Evolutionary conservation across 2,329 filamentous ascomycete genomes (phyloP).

Genomic region (Chalara sp.): DNA sequence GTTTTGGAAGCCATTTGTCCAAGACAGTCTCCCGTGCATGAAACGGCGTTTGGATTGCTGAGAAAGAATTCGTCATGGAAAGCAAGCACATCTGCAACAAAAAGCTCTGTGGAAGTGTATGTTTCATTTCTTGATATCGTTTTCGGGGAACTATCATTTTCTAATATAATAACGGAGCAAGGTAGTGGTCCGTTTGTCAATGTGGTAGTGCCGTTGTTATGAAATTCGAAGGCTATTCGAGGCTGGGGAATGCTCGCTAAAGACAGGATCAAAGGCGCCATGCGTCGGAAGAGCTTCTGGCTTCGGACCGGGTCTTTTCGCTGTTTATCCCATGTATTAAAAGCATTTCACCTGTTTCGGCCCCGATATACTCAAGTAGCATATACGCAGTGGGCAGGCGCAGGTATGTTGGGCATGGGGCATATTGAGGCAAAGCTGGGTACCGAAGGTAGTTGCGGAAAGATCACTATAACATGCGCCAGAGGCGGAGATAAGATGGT

Average conservation of each 20-base stretch:
- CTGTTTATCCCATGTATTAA: too few relatives aligned
- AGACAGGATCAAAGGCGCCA: constrained; percentile 21
- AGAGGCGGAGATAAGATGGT: too few relatives aligned
- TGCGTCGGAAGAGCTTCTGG: constrained; percentile 25
- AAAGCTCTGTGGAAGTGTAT: constrained; percentile 19
- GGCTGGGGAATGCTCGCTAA: constrained; percentile 7
- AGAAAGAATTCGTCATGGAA: constrained; percentile 24
- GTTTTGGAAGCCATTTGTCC: constrained; percentile 21
- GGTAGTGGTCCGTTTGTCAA: constrained; percentile 20
- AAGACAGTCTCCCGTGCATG: constrained; percentile 18
- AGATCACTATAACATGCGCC: too few relatives aligned
- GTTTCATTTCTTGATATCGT: constrained; percentile 25
- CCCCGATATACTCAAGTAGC: too few relatives aligned
- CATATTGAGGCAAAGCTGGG: too few relatives aligned
- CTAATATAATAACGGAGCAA: constrained; percentile 24
- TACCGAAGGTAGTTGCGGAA: too few relatives aligned
- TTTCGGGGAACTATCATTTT: constrained; percentile 28
- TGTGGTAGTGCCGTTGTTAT: constrained; percentile 29
- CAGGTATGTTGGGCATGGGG: too few relatives aligned
- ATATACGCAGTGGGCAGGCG: too few relatives aligned
- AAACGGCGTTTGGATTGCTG: constrained; percentile 18
- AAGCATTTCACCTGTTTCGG: too few relatives aligned
- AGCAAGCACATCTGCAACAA: constrained; percentile 12
- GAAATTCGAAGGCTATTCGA: constrained; percentile 18
- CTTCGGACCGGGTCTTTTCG: constrained; percentile 13